Base-by-base conservation (phyloP, 805 yeast species). In the Metschnikowia similis region DNA sequence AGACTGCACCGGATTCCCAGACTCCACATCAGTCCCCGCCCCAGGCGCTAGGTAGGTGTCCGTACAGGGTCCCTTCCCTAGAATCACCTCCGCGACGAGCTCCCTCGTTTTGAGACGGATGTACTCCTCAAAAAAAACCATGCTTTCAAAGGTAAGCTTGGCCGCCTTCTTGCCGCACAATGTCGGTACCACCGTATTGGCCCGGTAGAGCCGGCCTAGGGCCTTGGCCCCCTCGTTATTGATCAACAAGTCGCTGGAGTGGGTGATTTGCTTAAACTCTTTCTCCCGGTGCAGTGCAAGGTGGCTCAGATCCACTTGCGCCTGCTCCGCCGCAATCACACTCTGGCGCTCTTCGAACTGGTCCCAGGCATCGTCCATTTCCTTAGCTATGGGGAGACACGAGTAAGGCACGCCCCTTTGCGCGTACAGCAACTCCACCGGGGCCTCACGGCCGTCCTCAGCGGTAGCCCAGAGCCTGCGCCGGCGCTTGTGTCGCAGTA, bases 381-480 rank as follows among this genome's bases (percentile, higher is more conserved):
- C 87, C 51, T 69, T 63, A 1, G 83, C 79, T 3, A 70, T 68
- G 1, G 87, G 86, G 8, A 82, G 63, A 10, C 78, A 77, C 29
- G 66, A 63, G 57, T 78, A 76, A 11, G 63, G 17, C 14, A 45
- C 45, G 27, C 50, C 51, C 6, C 56, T 2, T 71, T 49, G n/a
- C 8, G 31, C n/a, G 6, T 26, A 28, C 13, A 17, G 17, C 45
- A 39, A 39, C 16, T 8, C 26, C 14, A 39, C 35, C 14, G 35
- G n/a, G 7, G 35, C 35, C 35, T 32, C 16, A 13, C 6, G 10
- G 6, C 34, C 34, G 13, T 7, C 11, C 16, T 32, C 16, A 6
- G 35, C 3, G 7, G 16, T 13, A 6, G 30, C 42, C 13, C 32
- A 3, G 26, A 39, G 26, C 32, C 32, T 9, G 10, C 14, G 42